These are phyloP conservation scores for Fusarium marasasianum DNA, from an alignment of 2,329 filamentous ascomycete genomes.

Conservation along the genomic window DNA sequence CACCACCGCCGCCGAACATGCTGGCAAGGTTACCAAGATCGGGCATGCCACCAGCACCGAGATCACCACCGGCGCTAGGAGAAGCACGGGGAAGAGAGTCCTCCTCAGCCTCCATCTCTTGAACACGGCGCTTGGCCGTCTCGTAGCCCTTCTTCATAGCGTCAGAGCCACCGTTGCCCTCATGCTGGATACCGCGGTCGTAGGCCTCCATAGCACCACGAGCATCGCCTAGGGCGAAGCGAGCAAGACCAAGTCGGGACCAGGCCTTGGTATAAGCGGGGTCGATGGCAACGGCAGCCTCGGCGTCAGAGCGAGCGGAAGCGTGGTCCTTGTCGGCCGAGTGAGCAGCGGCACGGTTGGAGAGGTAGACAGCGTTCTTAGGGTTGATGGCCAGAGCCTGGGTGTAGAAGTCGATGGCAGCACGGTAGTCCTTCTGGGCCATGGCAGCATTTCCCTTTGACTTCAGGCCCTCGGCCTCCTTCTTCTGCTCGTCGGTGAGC, in stretches of 20 bases:
- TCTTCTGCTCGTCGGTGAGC: constrained; percentile 68
- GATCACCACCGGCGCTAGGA: constrained; percentile 61
- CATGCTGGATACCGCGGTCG: constrained; percentile 88
- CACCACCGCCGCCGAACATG: constrained; percentile 72
- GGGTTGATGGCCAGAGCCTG: constrained; percentile 84
- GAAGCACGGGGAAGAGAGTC: constrained; percentile 55
- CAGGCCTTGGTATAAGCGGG: constrained; percentile 97
- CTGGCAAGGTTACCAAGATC: constrained; percentile 75
- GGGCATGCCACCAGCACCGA: constrained; percentile 64
- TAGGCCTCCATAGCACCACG: constrained; percentile 96
- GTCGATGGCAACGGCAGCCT: constrained; percentile 87
- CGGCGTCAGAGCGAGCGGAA: constrained; percentile 85
- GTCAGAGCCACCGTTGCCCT: constrained; percentile 93
- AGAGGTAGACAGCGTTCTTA: constrained; percentile 93
- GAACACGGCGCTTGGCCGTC: constrained; percentile 87
- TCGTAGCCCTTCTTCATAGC: constrained; percentile 98
- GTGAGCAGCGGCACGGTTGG: constrained; percentile 95
- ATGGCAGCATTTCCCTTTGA: constrained; percentile 92
- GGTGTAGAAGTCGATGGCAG: constrained; percentile 87
- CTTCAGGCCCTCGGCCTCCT: constrained; percentile 89
- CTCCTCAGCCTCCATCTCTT: constrained; percentile 73
- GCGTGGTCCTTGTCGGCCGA: constrained; percentile 85
- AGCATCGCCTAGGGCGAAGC: constrained; percentile 90
- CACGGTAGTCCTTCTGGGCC: constrained; percentile 88
- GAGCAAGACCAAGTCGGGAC: constrained; percentile 90